Evolutionary conservation across 2,329 filamentous ascomycete genomes (phyloP), one percentile per base, ranked within the genome.

Genomic region (Colletotrichum melonis): DNA sequence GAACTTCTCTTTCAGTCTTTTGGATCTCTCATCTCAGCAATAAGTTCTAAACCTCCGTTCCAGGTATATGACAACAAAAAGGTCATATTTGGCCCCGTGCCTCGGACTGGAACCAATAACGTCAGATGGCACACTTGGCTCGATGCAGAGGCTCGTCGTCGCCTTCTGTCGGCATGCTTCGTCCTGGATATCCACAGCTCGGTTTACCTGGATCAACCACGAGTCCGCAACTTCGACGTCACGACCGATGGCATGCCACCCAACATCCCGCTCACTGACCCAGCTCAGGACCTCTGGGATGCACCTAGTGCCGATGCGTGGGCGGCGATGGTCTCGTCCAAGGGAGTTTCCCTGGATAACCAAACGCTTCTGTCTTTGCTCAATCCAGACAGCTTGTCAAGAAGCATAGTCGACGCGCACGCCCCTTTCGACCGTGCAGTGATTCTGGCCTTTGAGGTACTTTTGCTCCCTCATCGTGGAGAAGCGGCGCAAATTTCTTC

Each of bases 121-220:
- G 80, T 80, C 71, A 82, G 82, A 59, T 91, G 89, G 89, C 82
- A 80, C 52, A 77, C 80, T 72, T 91, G 90, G 90, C 78, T 90
- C 54, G 80, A 86, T 58, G 79, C 81, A 63, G 90, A 92, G 79
- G 83, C 87, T 8, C 83, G 82, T 67, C 86, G 88, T 68, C 86
- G 90, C 55, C 83, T 91, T 32, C 81, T 90, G n/a, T 83, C 87
- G 42, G 86, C 86, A 16, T 91, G 88, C 80, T 90, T 91, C 79
- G 80, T 90, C 66, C 81, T 89, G 69, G 89, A 91, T 77, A 83
- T 87, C 7, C 89, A 91, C 73, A 85, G 88, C 77, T 86, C 88
- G 74, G 82, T 87, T 74, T 91, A 89, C 76, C 84, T 88, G 65
- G 87, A 91, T 78, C 87, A 88, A 75, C 83, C 65, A n/a, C 63